A percentile compares a stretch with the other conserved stretches of the same genome.
Evolutionary conservation across 129 eudicot species (phyloP).

Genomic region (Flaveria robusta): DNA sequence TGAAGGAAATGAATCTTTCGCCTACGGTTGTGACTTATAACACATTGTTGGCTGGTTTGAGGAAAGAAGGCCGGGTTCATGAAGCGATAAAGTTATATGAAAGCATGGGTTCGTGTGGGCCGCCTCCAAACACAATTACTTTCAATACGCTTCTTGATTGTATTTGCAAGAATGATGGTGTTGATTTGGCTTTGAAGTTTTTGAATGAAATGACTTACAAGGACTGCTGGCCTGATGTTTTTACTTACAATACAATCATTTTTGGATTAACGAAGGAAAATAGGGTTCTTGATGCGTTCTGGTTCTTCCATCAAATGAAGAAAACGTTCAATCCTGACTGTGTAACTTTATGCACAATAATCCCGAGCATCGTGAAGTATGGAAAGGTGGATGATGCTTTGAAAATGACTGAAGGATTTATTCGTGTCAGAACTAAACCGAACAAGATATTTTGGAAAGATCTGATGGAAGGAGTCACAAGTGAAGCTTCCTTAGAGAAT

Average conservation of each 20-base stretch:
- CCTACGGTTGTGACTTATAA: constrained; percentile 94
- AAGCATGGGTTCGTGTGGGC: constrained; percentile 61
- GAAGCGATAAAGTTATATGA: constrained; percentile 64
- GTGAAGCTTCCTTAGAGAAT: constrained; percentile 50
- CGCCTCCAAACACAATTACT: constrained; percentile 77
- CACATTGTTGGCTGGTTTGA: constrained; percentile 82
- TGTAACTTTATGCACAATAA: constrained; percentile 69
- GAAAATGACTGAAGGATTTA: constrained; percentile 50
- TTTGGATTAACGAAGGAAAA: constrained; percentile 67
- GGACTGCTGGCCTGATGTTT: constrained; percentile 74
- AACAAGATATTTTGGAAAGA: constrained; percentile 66
- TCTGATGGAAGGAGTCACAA: constrained; percentile 58
- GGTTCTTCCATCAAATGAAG: constrained; percentile 89
- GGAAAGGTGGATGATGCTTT: constrained; percentile 76
- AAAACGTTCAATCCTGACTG: constrained; percentile 64
- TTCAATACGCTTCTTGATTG: constrained; percentile 84
- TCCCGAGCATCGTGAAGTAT: constrained; percentile 74
- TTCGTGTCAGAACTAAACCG: constrained; percentile 27
- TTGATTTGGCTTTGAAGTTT: constrained; percentile 73
- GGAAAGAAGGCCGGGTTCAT: constrained; percentile 75
- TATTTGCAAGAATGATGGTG: constrained; percentile 80
- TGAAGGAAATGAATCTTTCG: constrained; percentile 71
- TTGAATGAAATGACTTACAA: constrained; percentile 58
- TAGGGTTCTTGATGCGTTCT: constrained; percentile 73
- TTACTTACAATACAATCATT: constrained; percentile 82